Evolutionary conservation across 202 grass and related monocot species (phyloP), one percentile per base, ranked within the genome.

Genomic region (Hordeum pubiflorum): DNA sequence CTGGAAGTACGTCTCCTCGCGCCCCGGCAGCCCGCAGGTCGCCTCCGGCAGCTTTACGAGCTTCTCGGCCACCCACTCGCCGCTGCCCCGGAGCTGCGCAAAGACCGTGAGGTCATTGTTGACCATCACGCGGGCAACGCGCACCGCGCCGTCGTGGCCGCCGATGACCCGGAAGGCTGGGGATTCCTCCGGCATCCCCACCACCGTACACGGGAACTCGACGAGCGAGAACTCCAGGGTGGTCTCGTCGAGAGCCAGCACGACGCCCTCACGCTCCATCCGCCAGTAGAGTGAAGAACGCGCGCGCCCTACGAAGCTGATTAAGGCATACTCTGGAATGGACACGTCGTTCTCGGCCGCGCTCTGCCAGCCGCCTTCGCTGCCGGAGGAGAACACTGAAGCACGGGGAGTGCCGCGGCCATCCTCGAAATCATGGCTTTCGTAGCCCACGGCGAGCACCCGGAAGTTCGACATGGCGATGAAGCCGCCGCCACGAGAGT

Each of bases 21-120:
- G 41, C 22, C 79, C 72, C 17, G 31, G 55, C 72, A 65, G 41
- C 1, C 33, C 18, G 1, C 44, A 1, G 2, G 79, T 72, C 3
- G 43, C 64, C 79, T 78, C 79, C 24, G 22, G 44, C 44, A 77
- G 33, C 1, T 26, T 68, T 6, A 82, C 44, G 26, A 14, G 4
- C 20, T 24, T 78, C 85, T 87, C 66, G 2, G 10, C 11, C 13
- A 29, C 65, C 80, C 86, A 87, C 36, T 86, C n/a, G 9, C 0
- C 80, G 0, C 26, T 3, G 0, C 61, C 64, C 20, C 6, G 48
- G 8, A 57, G 5, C 1, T 31, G 63, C 11, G 3, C 7, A 5
- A 79, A 73, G 0, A 87, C 24, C 37, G 34, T 43, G 15, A 79
- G 75, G 9, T 39, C 73, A 12, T 55, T 6, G 57, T 59, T 9